These are phyloP conservation scores for Nemania abortiva DNA, from an alignment of 2,329 filamentous ascomycete genomes.

Conservation along the genomic window DNA sequence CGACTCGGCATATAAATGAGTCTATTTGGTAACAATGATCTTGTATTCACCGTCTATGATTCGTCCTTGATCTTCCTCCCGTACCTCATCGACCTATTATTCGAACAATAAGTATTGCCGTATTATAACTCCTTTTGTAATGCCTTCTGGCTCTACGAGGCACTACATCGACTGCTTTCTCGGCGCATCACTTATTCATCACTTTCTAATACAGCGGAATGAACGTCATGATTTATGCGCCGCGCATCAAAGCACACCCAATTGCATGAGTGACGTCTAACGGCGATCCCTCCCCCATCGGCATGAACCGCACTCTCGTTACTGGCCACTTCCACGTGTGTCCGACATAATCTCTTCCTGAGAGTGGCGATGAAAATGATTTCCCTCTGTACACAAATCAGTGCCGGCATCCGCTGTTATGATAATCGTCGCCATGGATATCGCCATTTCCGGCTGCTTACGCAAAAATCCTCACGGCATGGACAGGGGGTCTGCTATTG, in stretches of 20 bases:
- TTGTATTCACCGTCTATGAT: slow-evolving; percentile 44
- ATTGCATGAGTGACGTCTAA: slow-evolving; percentile 74
- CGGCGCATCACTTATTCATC: slow-evolving; percentile 67
- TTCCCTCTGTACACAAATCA: slow-evolving; percentile 68
- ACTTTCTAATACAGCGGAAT: slow-evolving; percentile 62
- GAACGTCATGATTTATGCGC: slow-evolving; percentile 82
- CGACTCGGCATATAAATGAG: background rate
- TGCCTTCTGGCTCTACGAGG: slow-evolving; percentile 72
- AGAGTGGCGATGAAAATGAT: slow-evolving; percentile 67
- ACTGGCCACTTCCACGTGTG: slow-evolving; percentile 63
- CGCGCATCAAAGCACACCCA: slow-evolving; percentile 72
- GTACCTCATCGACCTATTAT: slow-evolving; percentile 53
- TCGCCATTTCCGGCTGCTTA: slow-evolving; percentile 55
- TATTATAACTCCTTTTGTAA: slow-evolving; percentile 71
- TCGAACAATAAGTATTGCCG: slow-evolving; percentile 76
- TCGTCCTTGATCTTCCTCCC: slow-evolving; percentile 59
- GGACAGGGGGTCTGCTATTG: slow-evolving; percentile 65
- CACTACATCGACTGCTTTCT: slow-evolving; percentile 42
- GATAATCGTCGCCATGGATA: slow-evolving; percentile 69
- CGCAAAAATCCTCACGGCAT: slow-evolving; percentile 62
- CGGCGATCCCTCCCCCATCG: slow-evolving; percentile 79
- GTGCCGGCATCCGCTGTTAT: slow-evolving; percentile 65
- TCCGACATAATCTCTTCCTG: slow-evolving; percentile 68
- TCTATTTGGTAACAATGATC: background rate
- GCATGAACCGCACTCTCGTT: slow-evolving; percentile 65